phyloP scores from a whole-genome alignment of 805 yeast species.

The Candida argentea region DNA sequence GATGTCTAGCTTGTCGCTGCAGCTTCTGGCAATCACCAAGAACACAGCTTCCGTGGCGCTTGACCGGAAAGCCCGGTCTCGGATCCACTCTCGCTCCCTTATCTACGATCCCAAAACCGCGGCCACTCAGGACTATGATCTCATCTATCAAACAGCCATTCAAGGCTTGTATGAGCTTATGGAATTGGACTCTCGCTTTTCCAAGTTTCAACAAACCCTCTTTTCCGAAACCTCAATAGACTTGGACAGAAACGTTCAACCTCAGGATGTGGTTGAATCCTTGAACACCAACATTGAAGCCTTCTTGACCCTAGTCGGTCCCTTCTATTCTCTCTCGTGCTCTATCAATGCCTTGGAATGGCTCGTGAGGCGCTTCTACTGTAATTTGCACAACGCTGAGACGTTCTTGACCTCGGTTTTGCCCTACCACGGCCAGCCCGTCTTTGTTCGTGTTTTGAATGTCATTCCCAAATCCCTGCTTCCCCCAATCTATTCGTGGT shows the following conservation, averaged over 20 bases:
- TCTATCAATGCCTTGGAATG: constrained; percentile 84
- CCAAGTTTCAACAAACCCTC: constrained; percentile 56
- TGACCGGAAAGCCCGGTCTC: constrained; percentile 80
- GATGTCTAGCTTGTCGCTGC: constrained; percentile 65
- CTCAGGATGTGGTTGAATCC: constrained; percentile 65
- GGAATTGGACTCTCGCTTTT: constrained; percentile 65
- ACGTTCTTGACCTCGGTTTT: constrained; percentile 57
- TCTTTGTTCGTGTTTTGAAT: constrained; percentile 67
- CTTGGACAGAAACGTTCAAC: constrained; percentile 75
- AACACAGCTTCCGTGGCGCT: constrained; percentile 62
- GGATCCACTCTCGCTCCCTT: constrained; percentile 80
- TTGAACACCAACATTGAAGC: constrained; percentile 66
- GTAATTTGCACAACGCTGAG: constrained; percentile 76
- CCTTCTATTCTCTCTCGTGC: constrained; percentile 66
- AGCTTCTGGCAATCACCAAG: constrained; percentile 60
- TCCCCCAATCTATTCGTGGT: constrained; percentile 74
- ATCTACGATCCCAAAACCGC: constrained; percentile 81
- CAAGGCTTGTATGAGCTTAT: constrained; percentile 72
- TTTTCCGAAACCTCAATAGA: constrained; percentile 75
- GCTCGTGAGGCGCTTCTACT: constrained; percentile 85
- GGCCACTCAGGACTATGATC: constrained; percentile 87
- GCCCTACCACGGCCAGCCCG: constrained; percentile 69
- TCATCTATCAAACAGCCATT: constrained; percentile 57
- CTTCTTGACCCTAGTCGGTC: constrained; percentile 64
- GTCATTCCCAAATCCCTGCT: constrained; percentile 48